Conservation (phyloP, 768 basidiomycete genomes). For the Russula virescens region DNA sequence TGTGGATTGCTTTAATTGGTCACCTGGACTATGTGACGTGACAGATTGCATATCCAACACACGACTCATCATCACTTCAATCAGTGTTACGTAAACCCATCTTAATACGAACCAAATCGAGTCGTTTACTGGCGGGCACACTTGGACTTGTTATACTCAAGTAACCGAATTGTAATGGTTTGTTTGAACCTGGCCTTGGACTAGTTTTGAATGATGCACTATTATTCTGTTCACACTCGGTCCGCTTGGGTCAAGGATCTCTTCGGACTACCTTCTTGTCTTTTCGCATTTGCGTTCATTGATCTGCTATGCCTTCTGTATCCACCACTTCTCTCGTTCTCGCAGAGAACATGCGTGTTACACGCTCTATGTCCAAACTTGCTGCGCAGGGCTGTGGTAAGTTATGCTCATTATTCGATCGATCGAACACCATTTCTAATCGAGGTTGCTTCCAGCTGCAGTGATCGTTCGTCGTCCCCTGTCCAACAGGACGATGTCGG, state of each 20-base stretch:
- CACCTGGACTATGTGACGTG: too few relatives aligned
- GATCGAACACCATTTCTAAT: not conserved
- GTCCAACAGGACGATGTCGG: not conserved
- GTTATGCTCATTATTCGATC: not conserved
- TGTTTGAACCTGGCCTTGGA: not conserved
- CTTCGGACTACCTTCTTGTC: not conserved
- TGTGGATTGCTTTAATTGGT: too few relatives aligned
- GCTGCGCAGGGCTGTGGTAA: slow-evolving; percentile 6
- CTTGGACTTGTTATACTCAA: too few relatives aligned
- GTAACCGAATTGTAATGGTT: too few relatives aligned
- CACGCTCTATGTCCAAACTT: slow-evolving; percentile 9
- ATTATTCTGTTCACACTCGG: not conserved
- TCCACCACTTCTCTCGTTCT: slow-evolving; percentile 13
- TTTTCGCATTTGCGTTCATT: not conserved
- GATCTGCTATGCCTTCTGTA: slow-evolving; percentile 5
- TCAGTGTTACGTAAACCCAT: too few relatives aligned
- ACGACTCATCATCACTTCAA: too few relatives aligned
- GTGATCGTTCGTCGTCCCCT: slow-evolving; percentile 15
- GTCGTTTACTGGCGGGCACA: too few relatives aligned
- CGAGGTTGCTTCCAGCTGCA: not conserved
- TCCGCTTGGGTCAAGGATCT: not conserved
- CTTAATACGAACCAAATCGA: too few relatives aligned
- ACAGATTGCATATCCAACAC: too few relatives aligned
- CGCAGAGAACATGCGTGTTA: slow-evolving; percentile 16
- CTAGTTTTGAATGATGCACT: too few relatives aligned